Evolutionary conservation across 768 basidiomycete species (phyloP), one percentile per base, ranked within the genome.

Genomic region (Tubosaeta sp.): DNA sequence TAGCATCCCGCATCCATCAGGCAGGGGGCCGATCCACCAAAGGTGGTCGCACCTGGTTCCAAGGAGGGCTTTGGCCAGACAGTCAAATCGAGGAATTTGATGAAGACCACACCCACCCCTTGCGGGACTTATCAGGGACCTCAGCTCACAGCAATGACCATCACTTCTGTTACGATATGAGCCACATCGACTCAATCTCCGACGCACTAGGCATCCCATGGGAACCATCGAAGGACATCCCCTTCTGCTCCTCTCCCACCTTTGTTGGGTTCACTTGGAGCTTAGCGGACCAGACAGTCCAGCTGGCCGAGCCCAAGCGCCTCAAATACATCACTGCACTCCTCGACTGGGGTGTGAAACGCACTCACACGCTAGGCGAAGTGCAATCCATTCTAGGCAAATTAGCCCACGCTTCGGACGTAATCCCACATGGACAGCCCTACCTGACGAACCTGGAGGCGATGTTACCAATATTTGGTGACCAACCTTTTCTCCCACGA

Each of bases 161-260:
- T 1, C 22, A 22, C 22, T 22, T 22, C 3, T 22, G 22, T 22
- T 22, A 22, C 22, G 3, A 22, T 1, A 22, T 22, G 1, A 22
- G 22, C 5, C 2, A 29, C 9, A 29, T 29, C 4, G 9, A 29
- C 29, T 53, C 4, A 0, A 13, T 54, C 0, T 47, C 37, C 0
- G 0, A 41, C 1, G 6, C 22, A 0, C 48, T 54, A 0, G 13
- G 49, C 4, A 57, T 54, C 0, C 49, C 52, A 0, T 57, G 46
- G 52, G 37, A 54, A 10, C 3, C 5, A 2, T 50, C 46, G 0
- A 57, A 57, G 1, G 52, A 57, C 5, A 25, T 50, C 0, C 56
- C 46, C 0, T 54, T 54, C 19, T 14, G 29, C 0, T 7, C n/a
- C n/a, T n/a, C n/a, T n/a, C n/a, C n/a, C n/a, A 26, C 7, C 22